Percentiles rank a stretch among this genome's conserved stretches.
phyloP scores from a whole-genome alignment of 2,329 filamentous ascomycete genomes.

The Xylaria sp. region DNA sequence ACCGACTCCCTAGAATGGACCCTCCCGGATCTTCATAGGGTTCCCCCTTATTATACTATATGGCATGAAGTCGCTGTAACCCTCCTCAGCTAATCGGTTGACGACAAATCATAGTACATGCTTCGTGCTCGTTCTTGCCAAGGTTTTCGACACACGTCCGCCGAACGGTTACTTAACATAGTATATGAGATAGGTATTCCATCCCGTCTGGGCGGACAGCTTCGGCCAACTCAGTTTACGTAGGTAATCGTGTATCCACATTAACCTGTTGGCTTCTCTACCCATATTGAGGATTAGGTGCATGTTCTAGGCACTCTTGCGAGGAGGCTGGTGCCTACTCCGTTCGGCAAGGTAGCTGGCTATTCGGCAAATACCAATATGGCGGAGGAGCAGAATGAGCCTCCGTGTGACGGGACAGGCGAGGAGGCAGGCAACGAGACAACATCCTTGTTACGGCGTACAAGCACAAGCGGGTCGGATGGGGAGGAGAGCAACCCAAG shows the following conservation, averaged over 20 bases:
- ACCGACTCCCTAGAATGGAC: conserved; percentile 12
- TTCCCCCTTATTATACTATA: too few relatives aligned
- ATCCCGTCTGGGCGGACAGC: not conserved
- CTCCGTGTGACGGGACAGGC: too few relatives aligned
- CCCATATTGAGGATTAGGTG: not conserved
- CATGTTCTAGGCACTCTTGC: too few relatives aligned
- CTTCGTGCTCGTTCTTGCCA: too few relatives aligned
- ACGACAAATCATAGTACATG: too few relatives aligned
- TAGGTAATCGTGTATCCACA: not conserved
- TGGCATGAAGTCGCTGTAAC: too few relatives aligned
- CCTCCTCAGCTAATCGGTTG: too few relatives aligned
- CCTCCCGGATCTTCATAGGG: conserved; percentile 5
- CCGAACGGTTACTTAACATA: too few relatives aligned
- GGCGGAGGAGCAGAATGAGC: not conserved
- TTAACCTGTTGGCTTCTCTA: not conserved
- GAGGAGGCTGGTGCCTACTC: too few relatives aligned
- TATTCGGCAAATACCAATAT: not conserved
- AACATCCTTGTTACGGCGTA: conserved; percentile 27
- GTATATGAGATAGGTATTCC: not conserved
- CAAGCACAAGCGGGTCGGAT: conserved; percentile 10
- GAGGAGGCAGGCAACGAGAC: conserved; percentile 21
- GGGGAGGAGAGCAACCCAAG: conserved; percentile 9
- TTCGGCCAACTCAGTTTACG: not conserved
- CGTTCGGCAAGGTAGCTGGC: too few relatives aligned
- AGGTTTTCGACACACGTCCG: too few relatives aligned